Conservation (phyloP, 768 basidiomycete species). For the Fibroporia radiculosa region DNA sequence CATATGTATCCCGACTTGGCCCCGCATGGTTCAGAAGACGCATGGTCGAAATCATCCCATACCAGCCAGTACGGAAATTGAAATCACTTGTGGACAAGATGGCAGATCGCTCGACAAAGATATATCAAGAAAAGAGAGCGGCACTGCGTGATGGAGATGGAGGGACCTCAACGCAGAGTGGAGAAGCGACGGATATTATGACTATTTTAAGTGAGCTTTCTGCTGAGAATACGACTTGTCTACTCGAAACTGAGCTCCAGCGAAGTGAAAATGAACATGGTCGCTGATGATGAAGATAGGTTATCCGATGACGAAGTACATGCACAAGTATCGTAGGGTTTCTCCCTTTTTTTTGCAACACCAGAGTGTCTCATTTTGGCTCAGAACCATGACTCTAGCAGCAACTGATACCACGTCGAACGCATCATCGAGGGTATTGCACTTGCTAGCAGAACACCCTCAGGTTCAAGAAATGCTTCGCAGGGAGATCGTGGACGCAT, state of each 20-base stretch:
- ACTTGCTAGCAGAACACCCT: slow-evolving; percentile 20
- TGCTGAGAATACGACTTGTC: too few species aligned
- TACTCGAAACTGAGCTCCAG: not conserved
- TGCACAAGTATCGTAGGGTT: slow-evolving; percentile 12
- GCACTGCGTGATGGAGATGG: slow-evolving; percentile 29
- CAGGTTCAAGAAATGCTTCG: slow-evolving; percentile 27
- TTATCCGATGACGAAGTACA: slow-evolving; percentile 8
- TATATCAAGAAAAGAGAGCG: slow-evolving; percentile 31
- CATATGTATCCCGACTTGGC: slow-evolving; percentile 27
- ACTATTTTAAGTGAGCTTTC: slow-evolving; percentile 34
- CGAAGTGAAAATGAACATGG: slow-evolving; percentile 16
- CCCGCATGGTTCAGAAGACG: slow-evolving; percentile 22
- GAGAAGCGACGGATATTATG: slow-evolving; percentile 37
- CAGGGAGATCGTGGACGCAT: slow-evolving; percentile 12
- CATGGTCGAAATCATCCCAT: slow-evolving; percentile 26
- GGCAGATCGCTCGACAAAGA: slow-evolving; percentile 27
- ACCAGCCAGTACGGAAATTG: slow-evolving; percentile 23
- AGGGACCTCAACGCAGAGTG: slow-evolving; percentile 24
- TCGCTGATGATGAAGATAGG: slow-evolving; percentile 5
- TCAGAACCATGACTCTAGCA: slow-evolving; percentile 17
- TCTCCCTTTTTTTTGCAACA: not conserved
- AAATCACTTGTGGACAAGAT: slow-evolving; percentile 24
- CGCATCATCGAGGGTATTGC: slow-evolving; percentile 12
- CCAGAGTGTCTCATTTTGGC: not conserved
- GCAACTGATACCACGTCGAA: slow-evolving; percentile 21